A percentile compares a stretch with the other conserved stretches of the same genome.
These are phyloP conservation scores for Geosmithia flava DNA, from an alignment of 2,329 filamentous ascomycete genomes.

Conservation along the genomic window DNA sequence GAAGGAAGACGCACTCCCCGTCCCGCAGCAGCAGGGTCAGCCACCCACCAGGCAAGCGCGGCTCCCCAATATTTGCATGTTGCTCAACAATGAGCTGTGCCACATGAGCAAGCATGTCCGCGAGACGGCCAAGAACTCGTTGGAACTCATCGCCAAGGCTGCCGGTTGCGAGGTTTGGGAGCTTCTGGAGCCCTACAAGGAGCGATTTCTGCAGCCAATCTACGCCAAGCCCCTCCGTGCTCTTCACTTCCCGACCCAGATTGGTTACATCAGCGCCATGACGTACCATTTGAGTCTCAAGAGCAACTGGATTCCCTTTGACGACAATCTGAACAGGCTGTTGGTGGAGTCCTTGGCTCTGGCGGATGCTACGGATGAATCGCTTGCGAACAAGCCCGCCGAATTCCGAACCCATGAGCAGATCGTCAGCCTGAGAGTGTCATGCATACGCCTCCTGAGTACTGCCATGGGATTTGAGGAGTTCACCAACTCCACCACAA, in stretches of 20 bases:
- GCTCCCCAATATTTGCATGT: conserved; percentile 65
- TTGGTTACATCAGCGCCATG: conserved; percentile 96
- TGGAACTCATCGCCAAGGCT: conserved; percentile 70
- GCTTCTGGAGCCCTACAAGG: conserved; percentile 79
- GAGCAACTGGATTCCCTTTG: conserved; percentile 79
- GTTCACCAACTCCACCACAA: conserved; percentile 61
- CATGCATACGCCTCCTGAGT: conserved; percentile 85
- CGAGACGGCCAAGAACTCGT: conserved; percentile 68
- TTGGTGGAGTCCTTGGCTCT: conserved; percentile 89
- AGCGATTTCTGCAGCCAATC: conserved; percentile 78
- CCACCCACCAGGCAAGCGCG: conserved; percentile 39
- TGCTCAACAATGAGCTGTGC: conserved; percentile 77
- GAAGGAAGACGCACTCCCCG: conserved; percentile 53
- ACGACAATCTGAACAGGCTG: conserved; percentile 79
- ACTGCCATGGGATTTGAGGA: conserved; percentile 90
- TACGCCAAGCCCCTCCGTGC: conserved; percentile 92
- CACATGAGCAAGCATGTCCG: conserved; percentile 96
- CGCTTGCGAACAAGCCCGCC: conserved; percentile 77
- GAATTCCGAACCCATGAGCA: conserved; percentile 94
- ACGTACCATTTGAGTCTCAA: conserved; percentile 89
- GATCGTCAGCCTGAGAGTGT: conserved; percentile 82
- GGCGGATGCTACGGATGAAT: conserved; percentile 90
- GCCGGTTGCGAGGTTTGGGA: conserved; percentile 74
- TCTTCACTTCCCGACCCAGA: conserved; percentile 87
- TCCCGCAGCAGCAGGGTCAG: conserved; percentile 26